Percentiles rank a stretch among this genome's conserved stretches.
These are phyloP conservation scores for Solanum virginianum DNA, from an alignment of 257 asterid species.

Conservation along the genomic window DNA sequence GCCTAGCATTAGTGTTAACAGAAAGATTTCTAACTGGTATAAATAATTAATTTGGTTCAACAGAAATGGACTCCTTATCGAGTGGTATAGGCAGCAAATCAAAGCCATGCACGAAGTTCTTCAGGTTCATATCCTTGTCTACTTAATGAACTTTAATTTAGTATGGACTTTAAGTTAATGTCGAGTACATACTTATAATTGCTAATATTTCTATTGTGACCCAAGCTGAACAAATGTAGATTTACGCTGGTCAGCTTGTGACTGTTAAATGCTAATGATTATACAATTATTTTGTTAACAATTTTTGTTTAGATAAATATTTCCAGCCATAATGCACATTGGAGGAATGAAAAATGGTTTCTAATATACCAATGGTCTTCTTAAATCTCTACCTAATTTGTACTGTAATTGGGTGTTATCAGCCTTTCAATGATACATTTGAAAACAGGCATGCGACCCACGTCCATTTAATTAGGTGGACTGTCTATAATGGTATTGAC, in stretches of 20 bases:
- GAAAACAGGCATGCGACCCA: background rate
- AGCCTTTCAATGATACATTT: background rate
- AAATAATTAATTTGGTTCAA: slow-evolving; percentile 74
- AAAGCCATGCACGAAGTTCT: slow-evolving; percentile 99
- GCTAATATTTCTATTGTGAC: background rate
- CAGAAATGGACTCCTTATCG: slow-evolving; percentile 86
- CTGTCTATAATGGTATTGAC: background rate
- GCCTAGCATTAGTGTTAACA: slow-evolving; percentile 9
- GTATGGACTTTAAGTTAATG: background rate
- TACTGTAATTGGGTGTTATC: background rate
- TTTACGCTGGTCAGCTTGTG: slow-evolving; percentile 7
- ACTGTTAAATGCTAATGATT: background rate
- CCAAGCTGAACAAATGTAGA: background rate
- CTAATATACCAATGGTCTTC: background rate
- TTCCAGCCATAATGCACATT: background rate
- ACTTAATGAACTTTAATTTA: slow-evolving; percentile 21
- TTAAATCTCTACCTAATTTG: background rate
- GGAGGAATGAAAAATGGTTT: background rate
- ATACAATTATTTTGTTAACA: background rate
- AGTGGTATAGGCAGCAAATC: slow-evolving; percentile 99
- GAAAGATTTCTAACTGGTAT: slow-evolving; percentile 41
- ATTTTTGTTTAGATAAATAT: background rate
- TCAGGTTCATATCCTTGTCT: slow-evolving; percentile 89
- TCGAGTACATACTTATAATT: slow-evolving; percentile 7
- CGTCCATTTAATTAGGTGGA: background rate